Evolutionary conservation across 495 filamentous ascomycete species (phyloP), one percentile per base, ranked within the genome.

Genomic region (Neurospora discreta): DNA sequence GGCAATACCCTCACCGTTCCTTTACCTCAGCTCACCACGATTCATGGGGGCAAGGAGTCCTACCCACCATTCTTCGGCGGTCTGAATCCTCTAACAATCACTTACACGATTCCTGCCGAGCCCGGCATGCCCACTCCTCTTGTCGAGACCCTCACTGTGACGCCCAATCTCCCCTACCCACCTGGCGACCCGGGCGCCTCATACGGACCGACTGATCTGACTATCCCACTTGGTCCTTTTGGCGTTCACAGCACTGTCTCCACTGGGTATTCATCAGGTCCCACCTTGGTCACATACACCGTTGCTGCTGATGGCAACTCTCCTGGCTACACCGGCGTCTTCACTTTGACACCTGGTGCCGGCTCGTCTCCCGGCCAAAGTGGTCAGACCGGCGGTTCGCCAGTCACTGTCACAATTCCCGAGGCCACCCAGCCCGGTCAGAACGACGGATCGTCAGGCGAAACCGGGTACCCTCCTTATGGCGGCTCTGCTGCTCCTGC

Each of bases 61-160:
- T 39, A n/a, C 13, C 40, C 65, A 3, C 30, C 33, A 18, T 4
- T 58, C 18, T 58, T n/a, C 52, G 13, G 41, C 23, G 26, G 46
- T 13, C 9, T 30, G 23, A 39, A 60, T 36, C 10, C 18, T 15
- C 58, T 69, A 40, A 70, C 71, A 30, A 23, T 77, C 38, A 77
- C 74, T 5, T 76, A 74, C 70, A 77, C 76, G 1, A 68, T 78
- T 15, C 68, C 73, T 23, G 69, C 72, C 1, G 73, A 70, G 20
- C 15, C 70, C 30, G 71, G 60, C 6, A 6, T 70, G 9, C 39
- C 71, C 5, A 69, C 70, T 3, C 44, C 72, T 6, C 70, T 71
- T 39, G 71, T 70, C 16, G 71, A 68, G n/a, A 74, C 73, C 3
- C 39, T 77, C 69, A 77, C 76, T 16, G n/a, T 76, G 23, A 65